phyloP scores from a whole-genome alignment of 2,329 filamentous ascomycete genomes.

The Trichoderma oligosporum region DNA sequence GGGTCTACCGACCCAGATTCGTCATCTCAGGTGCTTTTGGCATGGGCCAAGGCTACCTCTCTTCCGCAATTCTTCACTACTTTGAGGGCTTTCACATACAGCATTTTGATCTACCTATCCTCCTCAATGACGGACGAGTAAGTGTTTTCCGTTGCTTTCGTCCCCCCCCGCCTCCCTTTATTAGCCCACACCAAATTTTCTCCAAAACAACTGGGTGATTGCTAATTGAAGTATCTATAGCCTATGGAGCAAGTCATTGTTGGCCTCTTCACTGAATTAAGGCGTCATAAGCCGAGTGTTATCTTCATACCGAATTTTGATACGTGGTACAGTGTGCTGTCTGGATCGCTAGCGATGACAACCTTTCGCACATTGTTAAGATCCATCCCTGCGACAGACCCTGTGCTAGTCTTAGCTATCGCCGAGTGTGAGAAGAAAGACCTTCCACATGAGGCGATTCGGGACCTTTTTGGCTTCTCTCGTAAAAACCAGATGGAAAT shows the following conservation, averaged over 20 bases:
- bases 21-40: conserved; percentile 77
- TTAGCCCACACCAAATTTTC: neutral
- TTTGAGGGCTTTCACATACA: conserved; percentile 94
- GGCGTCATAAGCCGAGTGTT: conserved; percentile 90
- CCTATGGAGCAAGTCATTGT: conserved; percentile 85
- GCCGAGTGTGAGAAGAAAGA: conserved; percentile 65
- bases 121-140: conserved; percentile 78
- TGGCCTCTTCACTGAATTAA: conserved; percentile 85
- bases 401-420: conserved; percentile 82
- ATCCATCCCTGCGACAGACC: conserved; percentile 83
- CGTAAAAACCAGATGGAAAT: conserved; percentile 72
- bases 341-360: conserved; percentile 64
- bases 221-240: conserved; percentile 34
- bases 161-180: neutral
- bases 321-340: conserved; percentile 69
- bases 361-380: conserved; percentile 81
- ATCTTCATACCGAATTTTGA: conserved; percentile 92
- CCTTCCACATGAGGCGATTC: conserved; percentile 60
- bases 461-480: conserved; percentile 82
- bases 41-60: conserved; percentile 92
- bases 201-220: too few relatives aligned
- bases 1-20: conserved; percentile 83
- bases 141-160: conserved; percentile 31
- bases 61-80: conserved; percentile 79
- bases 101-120: conserved; percentile 83